Percentiles rank a stretch among this genome's conserved stretches.
These are phyloP conservation scores for Xanthoconium purpureum DNA, from an alignment of 768 basidiomycete genomes.

Conservation along the genomic window DNA sequence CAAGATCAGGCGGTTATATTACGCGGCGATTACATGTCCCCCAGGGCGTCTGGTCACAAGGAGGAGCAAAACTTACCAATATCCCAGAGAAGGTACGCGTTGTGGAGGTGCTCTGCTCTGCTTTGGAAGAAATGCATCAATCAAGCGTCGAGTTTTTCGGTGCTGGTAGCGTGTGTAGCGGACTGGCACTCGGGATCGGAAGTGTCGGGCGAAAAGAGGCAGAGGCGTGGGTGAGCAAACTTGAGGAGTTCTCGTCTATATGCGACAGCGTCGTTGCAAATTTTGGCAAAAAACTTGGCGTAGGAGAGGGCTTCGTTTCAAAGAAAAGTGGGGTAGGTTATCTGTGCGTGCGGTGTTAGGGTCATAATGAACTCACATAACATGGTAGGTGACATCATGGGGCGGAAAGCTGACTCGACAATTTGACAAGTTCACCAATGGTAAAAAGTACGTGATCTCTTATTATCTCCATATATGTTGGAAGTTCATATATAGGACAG, in stretches of 20 bases:
- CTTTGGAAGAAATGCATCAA: conserved; percentile 73
- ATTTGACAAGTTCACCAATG: conserved; percentile 82
- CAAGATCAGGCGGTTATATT: conserved; percentile 81
- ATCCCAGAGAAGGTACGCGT: conserved; percentile 83
- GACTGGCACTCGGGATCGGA: conserved; percentile 70
- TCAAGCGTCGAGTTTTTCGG: conserved; percentile 74
- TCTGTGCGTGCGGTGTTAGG: neutral
- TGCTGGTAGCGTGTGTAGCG: conserved; percentile 73
- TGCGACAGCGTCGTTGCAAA: conserved; percentile 79
- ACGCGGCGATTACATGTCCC: conserved; percentile 86
- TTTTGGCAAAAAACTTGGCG: conserved; percentile 85
- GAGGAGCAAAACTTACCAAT: conserved; percentile 80
- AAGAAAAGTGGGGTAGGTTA: conserved; percentile 67
- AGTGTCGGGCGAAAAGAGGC: conserved; percentile 75
- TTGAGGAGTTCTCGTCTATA: conserved; percentile 76
- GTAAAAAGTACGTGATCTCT: conserved; percentile 68
- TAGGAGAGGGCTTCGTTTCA: conserved; percentile 81
- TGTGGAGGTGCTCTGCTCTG: conserved; percentile 73
- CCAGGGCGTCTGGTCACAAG: conserved; percentile 87
- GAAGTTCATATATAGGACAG: conserved; percentile 39
- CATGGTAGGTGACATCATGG: conserved; percentile 56
- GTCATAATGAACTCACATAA: conserved; percentile 10
- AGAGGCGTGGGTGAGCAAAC: conserved; percentile 69
- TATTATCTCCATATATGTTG: neutral
- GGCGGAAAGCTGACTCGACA: conserved; percentile 69